Conservation (phyloP, 257 asterid species). For the Eucommia ulmoides region DNA sequence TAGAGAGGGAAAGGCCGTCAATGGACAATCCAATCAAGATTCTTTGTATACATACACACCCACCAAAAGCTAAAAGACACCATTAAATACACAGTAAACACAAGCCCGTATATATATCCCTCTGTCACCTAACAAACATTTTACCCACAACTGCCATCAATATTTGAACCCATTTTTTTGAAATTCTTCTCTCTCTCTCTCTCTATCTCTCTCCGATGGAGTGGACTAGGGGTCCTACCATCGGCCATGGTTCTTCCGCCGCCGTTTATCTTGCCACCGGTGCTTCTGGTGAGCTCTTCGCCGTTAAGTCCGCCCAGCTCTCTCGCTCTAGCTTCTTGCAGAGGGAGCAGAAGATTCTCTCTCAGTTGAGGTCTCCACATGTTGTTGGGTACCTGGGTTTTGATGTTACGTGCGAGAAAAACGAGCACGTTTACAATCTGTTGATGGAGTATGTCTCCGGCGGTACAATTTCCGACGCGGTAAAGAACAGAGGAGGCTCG, state of each 20-base stretch:
- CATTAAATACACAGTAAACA: no score
- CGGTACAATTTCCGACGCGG: constrained; percentile 58
- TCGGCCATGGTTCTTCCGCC: constrained; percentile 82
- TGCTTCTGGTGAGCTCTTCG: constrained; percentile 38
- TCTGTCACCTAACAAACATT: no score
- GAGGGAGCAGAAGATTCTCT: constrained; percentile 36
- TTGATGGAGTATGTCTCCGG: constrained; percentile 64
- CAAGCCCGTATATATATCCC: no score
- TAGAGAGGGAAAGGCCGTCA: no score
- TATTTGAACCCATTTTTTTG: no score
- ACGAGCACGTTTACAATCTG: constrained; percentile 26
- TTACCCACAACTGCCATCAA: no score
- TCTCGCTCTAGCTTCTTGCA: constrained; percentile 30
- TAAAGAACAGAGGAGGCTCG: constrained; percentile 36
- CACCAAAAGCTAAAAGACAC: no score
- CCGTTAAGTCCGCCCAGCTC: constrained; percentile 53
- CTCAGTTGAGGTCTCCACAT: constrained; percentile 52
- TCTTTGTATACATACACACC: no score
- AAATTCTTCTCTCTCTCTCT: no score
- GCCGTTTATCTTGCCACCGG: constrained; percentile 50
- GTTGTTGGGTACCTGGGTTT: constrained; percentile 48
- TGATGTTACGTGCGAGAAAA: constrained; percentile 21
- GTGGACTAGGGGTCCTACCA: constrained; percentile 68
- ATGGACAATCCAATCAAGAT: no score
- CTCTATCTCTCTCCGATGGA: constrained; percentile 31